These are phyloP conservation scores for Prosopis cineraria DNA, from an alignment of 306 rosid species.

Conservation along the genomic window DNA sequence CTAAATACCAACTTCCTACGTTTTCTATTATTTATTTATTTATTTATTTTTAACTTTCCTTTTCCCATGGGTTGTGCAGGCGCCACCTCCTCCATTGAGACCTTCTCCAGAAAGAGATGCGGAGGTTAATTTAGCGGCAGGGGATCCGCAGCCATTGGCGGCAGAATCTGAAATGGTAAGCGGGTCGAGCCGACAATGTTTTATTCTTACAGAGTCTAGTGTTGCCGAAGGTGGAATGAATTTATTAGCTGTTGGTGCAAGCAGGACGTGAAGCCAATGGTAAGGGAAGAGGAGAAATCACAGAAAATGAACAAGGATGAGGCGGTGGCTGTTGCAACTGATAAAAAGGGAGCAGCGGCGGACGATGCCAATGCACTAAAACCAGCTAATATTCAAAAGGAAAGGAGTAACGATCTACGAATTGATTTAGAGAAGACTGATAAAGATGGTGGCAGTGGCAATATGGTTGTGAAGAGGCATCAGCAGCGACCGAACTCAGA, in stretches of 20 bases:
- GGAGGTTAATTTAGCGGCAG: conserved; percentile 57
- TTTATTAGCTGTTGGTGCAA: conserved; percentile 5
- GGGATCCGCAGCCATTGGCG: conserved; percentile 52
- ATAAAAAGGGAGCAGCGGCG: conserved; percentile 39
- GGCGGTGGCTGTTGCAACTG: conserved; percentile 48
- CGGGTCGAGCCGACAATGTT: conserved; percentile 37
- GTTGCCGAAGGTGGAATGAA: background rate
- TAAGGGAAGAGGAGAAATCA: conserved; percentile 62
- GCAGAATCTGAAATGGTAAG: conserved; percentile 69
- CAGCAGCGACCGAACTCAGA: conserved; percentile 50
- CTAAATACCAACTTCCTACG: background rate
- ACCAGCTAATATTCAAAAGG: background rate
- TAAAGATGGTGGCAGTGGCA: conserved; percentile 32
- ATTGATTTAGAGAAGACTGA: conserved; percentile 75
- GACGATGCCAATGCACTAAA: conserved; percentile 63
- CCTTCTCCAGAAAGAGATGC: conserved; percentile 88
- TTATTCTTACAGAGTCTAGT: background rate
- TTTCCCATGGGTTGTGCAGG: conserved; percentile 58
- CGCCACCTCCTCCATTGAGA: conserved; percentile 73
- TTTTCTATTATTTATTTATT: background rate
- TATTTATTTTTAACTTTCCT: background rate
- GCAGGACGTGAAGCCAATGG: conserved; percentile 67
- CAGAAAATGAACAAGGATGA: conserved; percentile 58
- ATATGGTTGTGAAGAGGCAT: conserved; percentile 46
- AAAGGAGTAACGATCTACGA: conserved; percentile 60